Evolutionary conservation across 2,329 filamentous ascomycete species (phyloP).

Genomic region (Cladorrhinum sp.): DNA sequence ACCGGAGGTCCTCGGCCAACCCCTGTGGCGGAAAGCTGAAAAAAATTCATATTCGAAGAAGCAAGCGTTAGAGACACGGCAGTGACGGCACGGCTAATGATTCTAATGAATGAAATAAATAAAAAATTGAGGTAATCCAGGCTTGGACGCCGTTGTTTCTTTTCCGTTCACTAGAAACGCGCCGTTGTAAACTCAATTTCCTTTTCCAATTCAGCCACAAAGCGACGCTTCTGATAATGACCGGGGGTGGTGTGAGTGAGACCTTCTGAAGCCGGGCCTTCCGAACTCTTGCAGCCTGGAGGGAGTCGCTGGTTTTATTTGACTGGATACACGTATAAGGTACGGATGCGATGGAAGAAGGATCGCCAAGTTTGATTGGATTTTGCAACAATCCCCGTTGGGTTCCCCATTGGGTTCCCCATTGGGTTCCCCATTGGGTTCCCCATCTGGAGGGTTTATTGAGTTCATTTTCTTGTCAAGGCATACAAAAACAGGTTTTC

Average conservation of each 20-base stretch:
- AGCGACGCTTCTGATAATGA: neutral
- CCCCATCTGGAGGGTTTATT: neutral
- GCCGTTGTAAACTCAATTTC: neutral
- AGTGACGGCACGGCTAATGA: neutral
- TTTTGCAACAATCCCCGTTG: no score
- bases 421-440: constrained; percentile 5
- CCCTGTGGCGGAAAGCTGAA: neutral
- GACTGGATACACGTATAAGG: neutral
- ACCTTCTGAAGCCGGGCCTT: constrained; percentile 1
- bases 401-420: neutral
- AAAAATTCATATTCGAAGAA: neutral
- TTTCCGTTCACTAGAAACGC: neutral
- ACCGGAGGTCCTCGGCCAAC: constrained; percentile 1
- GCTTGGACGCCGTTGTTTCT: neutral
- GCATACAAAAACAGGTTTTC: constrained; percentile 60
- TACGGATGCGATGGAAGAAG: neutral
- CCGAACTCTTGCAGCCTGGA: neutral
- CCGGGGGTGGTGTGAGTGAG: neutral
- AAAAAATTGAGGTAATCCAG: neutral
- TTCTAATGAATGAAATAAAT: neutral
- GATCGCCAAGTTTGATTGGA: neutral
- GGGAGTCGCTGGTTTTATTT: neutral
- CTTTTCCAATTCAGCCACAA: neutral
- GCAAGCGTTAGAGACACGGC: neutral
- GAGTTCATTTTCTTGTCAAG: constrained; percentile 42